Base-by-base conservation (phyloP, 2,329 filamentous ascomycete genomes). In the Penicillium paneum region DNA sequence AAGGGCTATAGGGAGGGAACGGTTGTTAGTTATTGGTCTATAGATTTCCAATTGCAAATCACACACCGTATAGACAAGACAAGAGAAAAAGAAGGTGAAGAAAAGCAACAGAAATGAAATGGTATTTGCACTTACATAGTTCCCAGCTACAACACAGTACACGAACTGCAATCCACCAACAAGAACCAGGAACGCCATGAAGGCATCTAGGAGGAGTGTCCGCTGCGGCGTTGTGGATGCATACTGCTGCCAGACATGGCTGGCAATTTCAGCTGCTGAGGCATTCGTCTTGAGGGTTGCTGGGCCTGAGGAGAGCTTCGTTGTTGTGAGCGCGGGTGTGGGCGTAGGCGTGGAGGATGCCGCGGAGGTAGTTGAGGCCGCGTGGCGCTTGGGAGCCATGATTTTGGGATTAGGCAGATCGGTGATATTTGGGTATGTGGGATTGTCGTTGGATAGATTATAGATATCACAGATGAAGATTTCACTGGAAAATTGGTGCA, bases 111-210 rank as follows among this genome's bases (percentile, higher is more conserved):
- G 12, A n/a, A 24, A 13, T 8, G 3, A 7, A 34, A 24, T 12
- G 11, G 17, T 1, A 32, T 44, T 19, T 32, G 17, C 42, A 83
- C 91, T 59, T 83, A 99, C 94, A 69, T 93, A 99, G 76, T 97
- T 97, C 62, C 94, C 94, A 51, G 86, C 91, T 64, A 97, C 69
- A 52, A 97, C 80, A 72, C 93, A 97, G 77, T 99, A 99, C 56
- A 89, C 73, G 74, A 99, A 97, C 76, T 99, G 94, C 67, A 97
- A 73, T n/a, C 79, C 90, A 47, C 91, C 94, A 5, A 96, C 90
- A 1, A 87, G 80, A 21, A 94, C 85, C 55, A 99, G 78, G 73
- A 97, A 99, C 3, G 76, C 84, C 83, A 99, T 86, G 74, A 99
- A 99, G 34, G 83, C 83, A 74, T 99, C 94, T 59, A 97, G 83